A percentile compares a stretch with the other conserved stretches of the same genome.
These are phyloP conservation scores for Ambispora gerdemannii DNA, from an alignment of 192 early-diverging fungal genomes.

Conservation along the genomic window DNA sequence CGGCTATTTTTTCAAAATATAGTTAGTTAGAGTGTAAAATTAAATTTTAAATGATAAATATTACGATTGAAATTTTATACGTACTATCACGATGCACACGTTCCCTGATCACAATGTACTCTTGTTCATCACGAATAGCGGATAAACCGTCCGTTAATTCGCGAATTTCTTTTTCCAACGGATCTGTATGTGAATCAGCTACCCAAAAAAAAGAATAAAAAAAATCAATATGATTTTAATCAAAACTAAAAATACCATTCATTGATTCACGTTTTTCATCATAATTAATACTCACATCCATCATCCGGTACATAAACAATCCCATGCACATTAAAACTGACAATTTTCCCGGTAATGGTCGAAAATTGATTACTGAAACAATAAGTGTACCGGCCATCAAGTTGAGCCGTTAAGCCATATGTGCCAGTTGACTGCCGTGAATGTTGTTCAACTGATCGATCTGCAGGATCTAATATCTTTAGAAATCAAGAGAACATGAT, in stretches of 20 bases:
- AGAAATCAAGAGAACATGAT: too few species aligned
- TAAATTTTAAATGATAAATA: slow-evolving; percentile 13
- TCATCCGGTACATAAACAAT: slow-evolving; percentile 41
- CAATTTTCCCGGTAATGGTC: slow-evolving; percentile 53
- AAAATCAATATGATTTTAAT: too few species aligned
- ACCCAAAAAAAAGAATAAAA: slow-evolving; percentile 28
- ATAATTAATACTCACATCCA: slow-evolving; percentile 35
- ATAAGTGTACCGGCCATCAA: slow-evolving; percentile 60
- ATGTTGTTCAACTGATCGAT: slow-evolving; percentile 35
- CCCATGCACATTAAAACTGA: slow-evolving; percentile 59
- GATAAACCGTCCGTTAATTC: slow-evolving; percentile 60
- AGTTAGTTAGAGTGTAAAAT: not conserved
- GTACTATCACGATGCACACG: slow-evolving; percentile 66
- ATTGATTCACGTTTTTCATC: too few species aligned
- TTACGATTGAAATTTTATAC: slow-evolving; percentile 26
- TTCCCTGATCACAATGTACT: slow-evolving; percentile 64
- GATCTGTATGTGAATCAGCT: slow-evolving; percentile 47
- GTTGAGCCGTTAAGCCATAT: slow-evolving; percentile 43
- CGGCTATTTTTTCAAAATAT: slow-evolving; percentile 47
- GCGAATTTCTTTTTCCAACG: slow-evolving; percentile 62
- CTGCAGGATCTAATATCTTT: slow-evolving; percentile 50
- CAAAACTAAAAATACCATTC: too few species aligned
- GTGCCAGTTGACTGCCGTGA: slow-evolving; percentile 40
- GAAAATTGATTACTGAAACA: slow-evolving; percentile 78
- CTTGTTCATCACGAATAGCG: slow-evolving; percentile 67